Evolutionary conservation across 108 stramenopile genomes (phyloP), one percentile per base, ranked within the genome.

Genomic region (Nitzschia inconspicua): DNA sequence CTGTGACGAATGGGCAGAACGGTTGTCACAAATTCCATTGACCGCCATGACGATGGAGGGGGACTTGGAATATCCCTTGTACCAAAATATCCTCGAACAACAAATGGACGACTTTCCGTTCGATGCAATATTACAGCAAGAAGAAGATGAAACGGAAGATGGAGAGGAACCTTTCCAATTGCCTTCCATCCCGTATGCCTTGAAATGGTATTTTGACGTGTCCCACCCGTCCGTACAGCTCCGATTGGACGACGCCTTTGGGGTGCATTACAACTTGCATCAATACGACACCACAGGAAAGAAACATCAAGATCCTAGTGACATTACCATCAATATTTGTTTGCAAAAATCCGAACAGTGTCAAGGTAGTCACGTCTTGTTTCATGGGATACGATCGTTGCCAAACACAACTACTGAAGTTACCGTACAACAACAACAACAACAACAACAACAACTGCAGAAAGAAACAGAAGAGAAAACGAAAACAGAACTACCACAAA

Each of bases 271-370:
- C 67, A 68, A 78, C 41, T 47, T 39, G 51, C 44, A 49, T n/a
- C 77, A 78, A 47, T 24, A 58, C 10, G 82, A 83, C 65, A 71
- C 82, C 3, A 47, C 47, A 13, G 76, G 74, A 3, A 56, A 47
- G 34, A 67, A 62, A 44, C 82, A 83, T 49, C 64, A 47, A 37
- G 82, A 83, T 60, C 82, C 82, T 3, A 79, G 77, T 51, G 82
- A 83, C 52, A 79, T 83, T 49, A 83, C 82, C 27, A 58, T 83
- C 32, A 83, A 83, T 44, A 63, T 83, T 23, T 79, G 77, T 50
- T 40, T 83, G 36, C 70, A 83, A 48, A 72, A 64, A 18, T 46
- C 65, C 4, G 29, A 34, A 1, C 72, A 76, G 34, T 30, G 65
- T 8, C 28, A 50, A 24, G 82, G 82, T 19, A 75, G 73, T 49